Percentiles rank a stretch among this genome's conserved stretches.
Evolutionary conservation across 2,329 filamentous ascomycete species (phyloP).

Genomic region (Beauveria sp.): DNA sequence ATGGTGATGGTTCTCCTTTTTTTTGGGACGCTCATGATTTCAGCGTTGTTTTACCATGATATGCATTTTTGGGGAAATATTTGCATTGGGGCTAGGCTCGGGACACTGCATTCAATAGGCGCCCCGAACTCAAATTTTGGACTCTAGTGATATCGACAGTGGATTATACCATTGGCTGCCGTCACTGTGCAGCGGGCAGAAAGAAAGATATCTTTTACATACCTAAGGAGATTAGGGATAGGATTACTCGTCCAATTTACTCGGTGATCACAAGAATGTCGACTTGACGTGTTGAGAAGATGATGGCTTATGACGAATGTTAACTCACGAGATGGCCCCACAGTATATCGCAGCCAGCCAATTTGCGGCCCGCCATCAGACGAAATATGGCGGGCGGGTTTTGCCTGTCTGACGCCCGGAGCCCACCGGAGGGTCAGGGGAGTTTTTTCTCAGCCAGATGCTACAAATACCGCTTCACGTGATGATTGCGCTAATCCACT

Average conservation of each 20-base stretch:
- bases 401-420: slow-evolving; percentile 3
- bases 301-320: neutral
- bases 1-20: neutral
- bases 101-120: neutral
- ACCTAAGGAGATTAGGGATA: neutral
- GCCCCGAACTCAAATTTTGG: neutral
- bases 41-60: slow-evolving; percentile 5
- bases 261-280: too few relatives aligned
- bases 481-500: slow-evolving; percentile 16
- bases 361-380: neutral
- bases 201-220: neutral
- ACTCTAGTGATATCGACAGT: neutral
- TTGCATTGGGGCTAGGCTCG: neutral
- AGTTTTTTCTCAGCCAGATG: slow-evolving; percentile 2
- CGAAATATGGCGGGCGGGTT: slow-evolving; percentile 7
- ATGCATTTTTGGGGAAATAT: neutral
- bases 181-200: neutral
- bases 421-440: slow-evolving; percentile 11
- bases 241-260: neutral
- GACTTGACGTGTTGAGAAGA: neutral
- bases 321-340: neutral
- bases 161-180: slow-evolving; percentile 3
- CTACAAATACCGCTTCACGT: slow-evolving; percentile 18
- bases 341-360: slow-evolving; percentile 3
- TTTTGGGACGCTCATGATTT: slow-evolving; percentile 6